A percentile compares a stretch with the other conserved stretches of the same genome.
Conservation (phyloP, 352 stramenopile genomes). For the Phytophthora brassicae region DNA sequence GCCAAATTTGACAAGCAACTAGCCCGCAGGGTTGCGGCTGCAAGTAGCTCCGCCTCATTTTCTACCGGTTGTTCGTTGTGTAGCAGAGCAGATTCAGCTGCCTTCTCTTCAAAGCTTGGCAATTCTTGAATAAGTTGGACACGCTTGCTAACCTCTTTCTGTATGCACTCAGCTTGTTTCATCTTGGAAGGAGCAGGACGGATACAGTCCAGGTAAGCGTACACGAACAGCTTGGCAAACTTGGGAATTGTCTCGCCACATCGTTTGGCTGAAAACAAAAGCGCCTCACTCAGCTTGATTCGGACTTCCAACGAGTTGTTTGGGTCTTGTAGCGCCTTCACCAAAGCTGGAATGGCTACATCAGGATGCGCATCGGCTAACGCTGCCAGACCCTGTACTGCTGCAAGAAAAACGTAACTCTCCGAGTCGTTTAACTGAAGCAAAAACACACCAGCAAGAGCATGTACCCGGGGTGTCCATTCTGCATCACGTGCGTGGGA, state of each 20-base stretch:
- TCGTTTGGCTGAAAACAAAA: constrained; percentile 76
- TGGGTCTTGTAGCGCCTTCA: constrained; percentile 47
- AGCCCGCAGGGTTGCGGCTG: constrained; percentile 64
- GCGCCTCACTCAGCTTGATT: constrained; percentile 84
- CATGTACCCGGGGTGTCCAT: constrained; percentile 54
- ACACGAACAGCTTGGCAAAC: constrained; percentile 77
- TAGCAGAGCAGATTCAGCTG: neutral
- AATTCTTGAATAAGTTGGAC: constrained; percentile 69
- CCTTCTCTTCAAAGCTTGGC: constrained; percentile 5
- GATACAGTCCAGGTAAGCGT: constrained; percentile 81
- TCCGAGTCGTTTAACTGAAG: constrained; percentile 65
- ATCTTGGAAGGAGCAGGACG: constrained; percentile 33
- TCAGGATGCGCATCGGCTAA: constrained; percentile 63
- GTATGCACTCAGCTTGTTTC: constrained; percentile 7
- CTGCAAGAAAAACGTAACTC: constrained; percentile 86
- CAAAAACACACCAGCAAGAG: constrained; percentile 62
- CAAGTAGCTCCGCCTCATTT: constrained; percentile 33
- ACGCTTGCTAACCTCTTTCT: constrained; percentile 25
- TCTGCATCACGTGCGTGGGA: constrained; percentile 35
- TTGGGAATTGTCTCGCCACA: constrained; percentile 73
- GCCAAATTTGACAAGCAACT: constrained; percentile 88
- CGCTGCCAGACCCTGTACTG: constrained; percentile 69
- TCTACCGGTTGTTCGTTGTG: constrained; percentile 16
- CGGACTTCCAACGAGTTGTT: constrained; percentile 58
- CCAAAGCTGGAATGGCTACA: constrained; percentile 68